A percentile compares a stretch with the other conserved stretches of the same genome.
phyloP scores from a whole-genome alignment of 371 early-diverging fungal genomes.

The Neoconidiobolus thromboides region DNA sequence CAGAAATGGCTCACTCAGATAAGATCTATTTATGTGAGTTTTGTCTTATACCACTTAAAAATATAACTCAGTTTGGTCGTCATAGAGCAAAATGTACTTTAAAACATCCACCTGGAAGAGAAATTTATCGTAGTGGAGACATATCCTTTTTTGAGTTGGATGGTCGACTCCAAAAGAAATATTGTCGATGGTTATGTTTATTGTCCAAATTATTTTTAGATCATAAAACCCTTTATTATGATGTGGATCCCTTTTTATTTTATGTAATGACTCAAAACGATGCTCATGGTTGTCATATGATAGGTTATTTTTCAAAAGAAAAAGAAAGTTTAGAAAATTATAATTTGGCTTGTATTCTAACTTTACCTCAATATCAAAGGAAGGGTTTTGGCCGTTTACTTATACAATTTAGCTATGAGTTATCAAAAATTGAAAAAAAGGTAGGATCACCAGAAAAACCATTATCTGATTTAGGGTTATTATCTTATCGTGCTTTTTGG shows the following conservation, averaged over 20 bases:
- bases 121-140: slow-evolving; percentile 73
- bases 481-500: slow-evolving; percentile 96
- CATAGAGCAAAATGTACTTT: slow-evolving; percentile 65
- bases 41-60: slow-evolving; percentile 66
- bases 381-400: slow-evolving; percentile 94
- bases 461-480: slow-evolving; percentile 91
- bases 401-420: slow-evolving; percentile 94
- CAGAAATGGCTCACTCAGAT: slow-evolving; percentile 48
- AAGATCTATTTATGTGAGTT: slow-evolving; percentile 86
- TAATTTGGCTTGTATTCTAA: slow-evolving; percentile 99
- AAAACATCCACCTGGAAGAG: slow-evolving; percentile 86
- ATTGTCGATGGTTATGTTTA: slow-evolving; percentile 78
- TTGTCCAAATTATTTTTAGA: slow-evolving; percentile 95
- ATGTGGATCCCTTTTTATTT: slow-evolving; percentile 97
- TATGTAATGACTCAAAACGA: slow-evolving; percentile 83
- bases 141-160: slow-evolving; percentile 88
- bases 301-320: slow-evolving; percentile 99
- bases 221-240: slow-evolving; percentile 99
- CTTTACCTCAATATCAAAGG: slow-evolving; percentile 96
- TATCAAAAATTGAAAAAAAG: slow-evolving; percentile 88
- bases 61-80: slow-evolving; percentile 35
- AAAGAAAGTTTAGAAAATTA: slow-evolving; percentile 89
- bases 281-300: slow-evolving; percentile 68
- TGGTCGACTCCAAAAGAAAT: slow-evolving; percentile 69
- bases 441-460: slow-evolving; percentile 99